phyloP scores from a whole-genome alignment of 225 moss, liverwort and hornwort genomes.

The Pseudoscleropodium purum region DNA sequence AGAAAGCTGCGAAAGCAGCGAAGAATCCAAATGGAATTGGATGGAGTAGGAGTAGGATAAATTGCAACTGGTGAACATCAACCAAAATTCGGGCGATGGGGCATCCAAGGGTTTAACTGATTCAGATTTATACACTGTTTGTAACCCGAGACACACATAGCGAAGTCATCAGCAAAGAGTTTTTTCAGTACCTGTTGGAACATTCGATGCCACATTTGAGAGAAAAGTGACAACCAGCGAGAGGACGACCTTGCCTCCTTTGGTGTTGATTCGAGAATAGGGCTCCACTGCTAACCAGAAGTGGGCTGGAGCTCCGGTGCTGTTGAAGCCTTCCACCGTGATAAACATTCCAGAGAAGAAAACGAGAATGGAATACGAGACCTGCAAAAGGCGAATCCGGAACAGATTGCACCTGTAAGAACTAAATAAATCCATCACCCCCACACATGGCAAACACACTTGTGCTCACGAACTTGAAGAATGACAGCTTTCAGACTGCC shows the following conservation, averaged over 20 bases:
- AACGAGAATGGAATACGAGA: constrained; percentile 72
- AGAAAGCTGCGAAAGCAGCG: too few species aligned
- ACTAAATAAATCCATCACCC: background rate
- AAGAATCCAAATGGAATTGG: background rate
- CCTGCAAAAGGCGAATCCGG: constrained; percentile 13
- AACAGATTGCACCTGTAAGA: background rate
- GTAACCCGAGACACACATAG: too few species aligned
- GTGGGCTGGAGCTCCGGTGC: constrained; percentile 57
- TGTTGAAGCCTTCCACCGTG: constrained; percentile 62
- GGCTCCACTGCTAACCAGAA: constrained; percentile 80
- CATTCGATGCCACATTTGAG: constrained; percentile 85
- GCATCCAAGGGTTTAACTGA: background rate
- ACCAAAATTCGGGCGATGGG: background rate
- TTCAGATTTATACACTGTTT: background rate
- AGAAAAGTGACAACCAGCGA: constrained; percentile 66
- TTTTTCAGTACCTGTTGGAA: constrained; percentile 56
- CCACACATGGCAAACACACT: background rate
- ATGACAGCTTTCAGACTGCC: background rate
- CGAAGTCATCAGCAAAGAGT: background rate
- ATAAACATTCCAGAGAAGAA: constrained; percentile 97
- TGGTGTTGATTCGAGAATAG: constrained; percentile 47
- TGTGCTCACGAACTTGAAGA: background rate
- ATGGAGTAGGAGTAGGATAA: background rate
- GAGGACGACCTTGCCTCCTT: constrained; percentile 35
- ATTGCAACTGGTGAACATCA: background rate